Conservation (phyloP, 345 rosid genomes). For the Ceriops zippeliana region DNA sequence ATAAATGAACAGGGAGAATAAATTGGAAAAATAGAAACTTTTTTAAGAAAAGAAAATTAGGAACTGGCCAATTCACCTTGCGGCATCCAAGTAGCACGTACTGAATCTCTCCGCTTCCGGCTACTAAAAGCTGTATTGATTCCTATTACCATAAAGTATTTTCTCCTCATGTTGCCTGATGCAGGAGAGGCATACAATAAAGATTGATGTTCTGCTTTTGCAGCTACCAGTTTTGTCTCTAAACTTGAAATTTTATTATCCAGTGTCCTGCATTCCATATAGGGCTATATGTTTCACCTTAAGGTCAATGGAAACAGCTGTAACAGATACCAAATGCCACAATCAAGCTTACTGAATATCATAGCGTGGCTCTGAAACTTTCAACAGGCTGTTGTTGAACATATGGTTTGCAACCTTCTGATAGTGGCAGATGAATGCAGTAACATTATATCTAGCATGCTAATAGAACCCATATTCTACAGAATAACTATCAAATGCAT, state of each 20-base stretch:
- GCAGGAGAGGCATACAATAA: slow-evolving; percentile 8
- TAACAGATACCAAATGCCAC: neutral
- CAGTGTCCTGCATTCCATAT: slow-evolving; percentile 39
- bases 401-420: slow-evolving; percentile 32
- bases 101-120: slow-evolving; percentile 74
- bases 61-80: slow-evolving; percentile 45
- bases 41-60: neutral
- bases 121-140: slow-evolving; percentile 86
- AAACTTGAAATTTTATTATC: slow-evolving; percentile 40
- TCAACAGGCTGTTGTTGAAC: slow-evolving; percentile 29
- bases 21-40: neutral
- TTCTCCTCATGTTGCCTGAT: slow-evolving; percentile 29
- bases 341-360: slow-evolving; percentile 30
- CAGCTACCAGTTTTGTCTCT: slow-evolving; percentile 46
- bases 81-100: slow-evolving; percentile 93
- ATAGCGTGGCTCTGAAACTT: slow-evolving; percentile 21
- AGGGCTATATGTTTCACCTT: slow-evolving; percentile 1
- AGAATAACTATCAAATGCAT: neutral
- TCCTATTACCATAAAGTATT: slow-evolving; percentile 81
- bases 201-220: slow-evolving; percentile 40
- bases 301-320: neutral
- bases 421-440: slow-evolving; percentile 19
- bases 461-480: neutral
- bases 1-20: neutral
- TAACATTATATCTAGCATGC: slow-evolving; percentile 8